Evolutionary conservation across 345 rosid genomes (phyloP), one percentile per base, ranked within the genome.

Genomic region (Geranium brycei): DNA sequence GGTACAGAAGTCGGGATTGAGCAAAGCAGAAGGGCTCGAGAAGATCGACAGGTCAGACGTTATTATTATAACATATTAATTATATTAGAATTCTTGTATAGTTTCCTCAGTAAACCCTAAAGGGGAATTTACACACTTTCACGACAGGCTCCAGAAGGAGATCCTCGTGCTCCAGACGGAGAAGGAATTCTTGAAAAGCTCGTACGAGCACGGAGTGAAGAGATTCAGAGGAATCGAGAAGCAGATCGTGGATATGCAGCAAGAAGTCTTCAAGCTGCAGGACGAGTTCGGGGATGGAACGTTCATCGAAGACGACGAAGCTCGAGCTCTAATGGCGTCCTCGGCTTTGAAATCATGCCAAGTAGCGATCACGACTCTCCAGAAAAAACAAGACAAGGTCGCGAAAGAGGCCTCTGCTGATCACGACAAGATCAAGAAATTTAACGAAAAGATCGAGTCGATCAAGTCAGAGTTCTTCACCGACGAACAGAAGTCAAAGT

Each of bases 141-240:
- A 23, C 28, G 28, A 23, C 28, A 79, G 64, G 81, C 71, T 87
- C 68, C 97, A 91, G 86, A 95, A 85, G 66, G 80, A 80, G 51
- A 88, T 95, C 47, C 78, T 95, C 56, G 72, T 74, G 0, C 71
- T 91, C 41, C 96, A 95, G 78, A 95, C 96, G 0, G 91, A 82
- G 79, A 95, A 95, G 67, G 97, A 95, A 82, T 95, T 88, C 38
- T 81, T 78, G 60, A 91, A 85, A 72, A 83, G 91, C 68, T 86
- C 97, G 5, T 95, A 87, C 8, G 96, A 95, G 69, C 62, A 65
- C 17, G 77, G 85, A 64, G 59, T 88, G 51, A 82, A 85, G 0
- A 91, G 75, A 78, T 91, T 83, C 41, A 83, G 97, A 96, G 96
- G 87, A 57, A 80, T 84, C 10, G 95, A 91, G 23, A 69, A 81